Percentiles rank a stretch among this genome's conserved stretches.
These are phyloP conservation scores for Xanthoconium separans DNA, from an alignment of 1,284 basidiomycete species.

Conservation along the genomic window DNA sequence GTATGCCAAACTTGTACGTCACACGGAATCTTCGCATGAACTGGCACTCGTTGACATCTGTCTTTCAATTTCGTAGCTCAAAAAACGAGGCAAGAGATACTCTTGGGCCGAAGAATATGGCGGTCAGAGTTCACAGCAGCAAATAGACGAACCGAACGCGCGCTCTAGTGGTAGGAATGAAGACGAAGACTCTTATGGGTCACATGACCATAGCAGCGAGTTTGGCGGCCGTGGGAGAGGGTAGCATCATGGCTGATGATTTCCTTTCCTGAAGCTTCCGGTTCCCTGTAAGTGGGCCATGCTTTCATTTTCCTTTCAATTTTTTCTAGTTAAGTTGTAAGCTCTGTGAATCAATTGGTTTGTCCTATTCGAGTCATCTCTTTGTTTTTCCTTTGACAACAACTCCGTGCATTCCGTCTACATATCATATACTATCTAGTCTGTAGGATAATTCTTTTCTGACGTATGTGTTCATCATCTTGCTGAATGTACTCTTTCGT, in stretches of 20 bases:
- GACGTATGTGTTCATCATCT: too few species aligned
- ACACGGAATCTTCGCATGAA: slow-evolving; percentile 22
- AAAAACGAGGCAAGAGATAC: slow-evolving; percentile 35
- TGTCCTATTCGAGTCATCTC: too few species aligned
- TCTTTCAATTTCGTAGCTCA: slow-evolving; percentile 25
- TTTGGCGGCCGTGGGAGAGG: slow-evolving; percentile 35
- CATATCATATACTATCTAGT: too few species aligned
- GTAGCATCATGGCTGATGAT: slow-evolving; percentile 21
- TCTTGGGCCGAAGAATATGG: slow-evolving; percentile 25
- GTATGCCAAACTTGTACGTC: slow-evolving; percentile 57
- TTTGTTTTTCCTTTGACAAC: too few species aligned
- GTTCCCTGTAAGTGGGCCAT: too few species aligned
- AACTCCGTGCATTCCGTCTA: too few species aligned
- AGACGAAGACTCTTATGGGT: slow-evolving; percentile 36
- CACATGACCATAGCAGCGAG: slow-evolving; percentile 37
- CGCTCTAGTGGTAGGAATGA: slow-evolving; percentile 36
- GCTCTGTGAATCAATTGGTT: too few species aligned
- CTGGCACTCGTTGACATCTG: slow-evolving; percentile 16
- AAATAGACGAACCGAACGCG: slow-evolving; percentile 24
- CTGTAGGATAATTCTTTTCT: too few species aligned
- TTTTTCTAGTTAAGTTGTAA: too few species aligned
- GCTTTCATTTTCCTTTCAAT: too few species aligned
- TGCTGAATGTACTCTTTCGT: too few species aligned
- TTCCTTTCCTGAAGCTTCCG: too few species aligned
- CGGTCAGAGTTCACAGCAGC: slow-evolving; percentile 32